Base-by-base conservation (phyloP, 352 stramenopile species). In the Phytophthora pinifolia region DNA sequence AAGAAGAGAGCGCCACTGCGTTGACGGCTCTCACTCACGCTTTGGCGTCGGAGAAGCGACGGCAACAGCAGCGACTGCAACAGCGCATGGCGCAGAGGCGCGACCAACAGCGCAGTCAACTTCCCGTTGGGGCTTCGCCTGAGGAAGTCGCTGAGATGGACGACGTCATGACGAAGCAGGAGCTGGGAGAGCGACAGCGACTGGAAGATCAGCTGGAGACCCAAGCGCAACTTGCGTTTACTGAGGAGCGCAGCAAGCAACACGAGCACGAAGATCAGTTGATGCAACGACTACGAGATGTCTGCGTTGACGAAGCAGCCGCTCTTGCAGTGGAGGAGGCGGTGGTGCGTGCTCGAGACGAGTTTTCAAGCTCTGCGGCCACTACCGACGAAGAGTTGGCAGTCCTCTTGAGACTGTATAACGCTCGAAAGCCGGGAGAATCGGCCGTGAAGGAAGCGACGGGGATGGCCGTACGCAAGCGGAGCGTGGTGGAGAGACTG, bases 171-270 rank as follows among this genome's bases (percentile, higher is more conserved):
- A 4, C 36, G 1, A 60, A 66, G 33, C 64, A 72, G 36, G 59
- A 72, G 34, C 17, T 22, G 7, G 22, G 37, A 4, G 65, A 74
- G 32, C 36, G 35, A 18, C 33, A 65, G 17, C 51, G 49, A 30
- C 31, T 74, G 22, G 51, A 74, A 47, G 60, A 64, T 44, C 55
- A 74, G 20, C 36, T 74, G 8, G 60, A 59, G 14, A 38, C 27
- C 4, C 60, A 74, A 30, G 39, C 55, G 5, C 61, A 67, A 6
- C 34, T 54, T 7, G 65, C 60, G 13, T 41, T 65, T 30, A 34
- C 32, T 14, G 55, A 70, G 32, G 60, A 67, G 18, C 17, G 8
- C 17, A 22, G n/a, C n/a, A 70, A 70, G 14, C 65, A 65, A 9
- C 46, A 14, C 2, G 60, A 74, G 27, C 55, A 59, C 17, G 35